Base-by-base conservation (phyloP, 1,284 basidiomycete genomes). In the Meira miltonrushii region DNA sequence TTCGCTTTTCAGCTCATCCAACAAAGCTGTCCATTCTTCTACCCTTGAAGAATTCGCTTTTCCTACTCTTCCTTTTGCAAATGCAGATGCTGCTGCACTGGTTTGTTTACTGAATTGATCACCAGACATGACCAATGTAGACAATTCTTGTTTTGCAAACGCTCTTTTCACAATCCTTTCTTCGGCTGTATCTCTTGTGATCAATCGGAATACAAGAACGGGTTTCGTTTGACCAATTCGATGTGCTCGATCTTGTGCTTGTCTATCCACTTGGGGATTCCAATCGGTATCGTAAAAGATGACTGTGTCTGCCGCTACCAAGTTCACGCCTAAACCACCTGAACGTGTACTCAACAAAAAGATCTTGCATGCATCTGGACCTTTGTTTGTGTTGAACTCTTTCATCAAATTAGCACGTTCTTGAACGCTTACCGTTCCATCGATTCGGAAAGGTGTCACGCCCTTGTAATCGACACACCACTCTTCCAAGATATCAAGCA, bases 191-290 rank as follows among this genome's bases (percentile, higher is more conserved):
- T 92, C 75, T 9, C 68, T 63, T 1, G 70, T 64, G 38, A 95
- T 86, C 0, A 96, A 83, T 39, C 92, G 85, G 82, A 92, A 95
- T 58, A 95, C 69, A n/a, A 78, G 62, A 9, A 71, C 68, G 12
- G 75, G 72, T 33, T 83, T 87, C 17, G 86, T 93, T 79, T 96
- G 93, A 1, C 93, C 93, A 60, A 97, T 97, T 7, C 93, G 86
- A 79, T 97, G 93, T 0, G 91, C 93, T 38, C 93, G 85, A 74
- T 95, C 94, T 78, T 94, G 91, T 0, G 94, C 94, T 79, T 98
- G 93, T 4, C 92, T 82, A 68, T 98, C 94, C 87, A 93, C 92
- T 50, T 74, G 72, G 0, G 93, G 93, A 73, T 92, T 96, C 92
- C 92, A 94, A 76, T 95, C 92, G 72, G 91, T 89, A 72, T 95